Evolutionary conservation across 345 rosid genomes (phyloP).

Genomic region (Anastatica hierochuntica): DNA sequence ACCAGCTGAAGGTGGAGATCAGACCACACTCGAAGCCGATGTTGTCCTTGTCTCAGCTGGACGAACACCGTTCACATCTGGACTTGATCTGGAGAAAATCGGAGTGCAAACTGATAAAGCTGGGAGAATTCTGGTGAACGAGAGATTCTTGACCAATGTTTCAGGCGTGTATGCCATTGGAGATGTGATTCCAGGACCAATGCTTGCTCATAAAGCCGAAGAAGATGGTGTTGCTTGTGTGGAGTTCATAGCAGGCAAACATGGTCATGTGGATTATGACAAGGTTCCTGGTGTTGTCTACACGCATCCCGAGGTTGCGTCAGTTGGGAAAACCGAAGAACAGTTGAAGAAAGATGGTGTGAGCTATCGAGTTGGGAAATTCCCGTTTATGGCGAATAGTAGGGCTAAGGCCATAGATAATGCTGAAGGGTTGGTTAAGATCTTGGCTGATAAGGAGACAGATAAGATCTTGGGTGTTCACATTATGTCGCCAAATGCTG

Average conservation of each 20-base stretch:
- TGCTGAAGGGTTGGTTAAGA: conserved; percentile 86
- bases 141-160: conserved; percentile 70
- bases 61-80: conserved; percentile 78
- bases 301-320: conserved; percentile 97
- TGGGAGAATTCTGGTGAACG: conserved; percentile 76
- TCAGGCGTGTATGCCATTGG: conserved; percentile 87
- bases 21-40: conserved; percentile 84
- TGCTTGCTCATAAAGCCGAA: conserved; percentile 99
- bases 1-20: conserved; percentile 81
- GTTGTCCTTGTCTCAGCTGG: conserved; percentile 97
- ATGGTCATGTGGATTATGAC: conserved; percentile 94
- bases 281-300: conserved; percentile 97
- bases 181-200: conserved; percentile 98
- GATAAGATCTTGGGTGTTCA: conserved; percentile 96
- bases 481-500: conserved; percentile 91
- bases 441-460: conserved; percentile 88
- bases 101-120: conserved; percentile 86
- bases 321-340: conserved; percentile 95
- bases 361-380: conserved; percentile 76
- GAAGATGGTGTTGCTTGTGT: conserved; percentile 99
- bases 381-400: conserved; percentile 97
- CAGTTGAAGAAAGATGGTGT: conserved; percentile 81
- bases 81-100: conserved; percentile 80
- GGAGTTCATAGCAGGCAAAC: conserved; percentile 93
- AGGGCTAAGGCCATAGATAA: conserved; percentile 96